Base-by-base conservation (phyloP, 2,329 filamentous ascomycete species). In the Colletotrichum viniferum region DNA sequence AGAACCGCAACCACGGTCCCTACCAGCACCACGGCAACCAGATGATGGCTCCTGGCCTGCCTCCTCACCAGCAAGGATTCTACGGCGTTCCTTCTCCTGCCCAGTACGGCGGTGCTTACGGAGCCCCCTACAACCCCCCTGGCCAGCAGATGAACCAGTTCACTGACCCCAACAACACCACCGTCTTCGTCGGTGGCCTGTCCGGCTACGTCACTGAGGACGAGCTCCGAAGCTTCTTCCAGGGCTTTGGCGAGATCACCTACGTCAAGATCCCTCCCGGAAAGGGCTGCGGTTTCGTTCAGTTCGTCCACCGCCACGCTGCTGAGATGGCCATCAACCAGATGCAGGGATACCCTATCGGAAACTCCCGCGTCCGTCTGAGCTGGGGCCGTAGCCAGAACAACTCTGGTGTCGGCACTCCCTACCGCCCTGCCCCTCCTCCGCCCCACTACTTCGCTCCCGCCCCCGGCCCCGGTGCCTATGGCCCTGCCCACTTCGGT, bases 271-370 rank as follows among this genome's bases (percentile, higher is more conserved):
- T 99, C 75, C 97, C 97, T 69, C 96, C 97, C 78, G 97, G 97
- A 88, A 99, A 99, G 92, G 97, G 97, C 80, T 99, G 97, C 83
- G 97, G 97, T 74, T 99, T 99, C 83, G 97, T 99, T 75, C 97
- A 99, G 87, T 99, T 99, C 81, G 97, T 99, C 73, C 97, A 99
- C 88, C 96, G 97, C 79, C 97, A 99, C 82, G 97, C 97, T 69
- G 97, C 97, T 16, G 97, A 99, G 88, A 99, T 99, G 97, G 97
- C 97, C 80, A 99, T 99, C 91, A 99, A 99, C 88, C 97, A 99
- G 88, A 99, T 99, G 97, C 97, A 99, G 87, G 97, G 97, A 77
- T 99, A 99, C 85, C 97, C 97, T 28, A 99, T 99, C 82, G 97
- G 97, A 71, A 99, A 99, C 90, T 98, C 96, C 62, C 96, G 97